Conservation (phyloP, 2,329 filamentous ascomycete species). For the Huntiella decipiens region DNA sequence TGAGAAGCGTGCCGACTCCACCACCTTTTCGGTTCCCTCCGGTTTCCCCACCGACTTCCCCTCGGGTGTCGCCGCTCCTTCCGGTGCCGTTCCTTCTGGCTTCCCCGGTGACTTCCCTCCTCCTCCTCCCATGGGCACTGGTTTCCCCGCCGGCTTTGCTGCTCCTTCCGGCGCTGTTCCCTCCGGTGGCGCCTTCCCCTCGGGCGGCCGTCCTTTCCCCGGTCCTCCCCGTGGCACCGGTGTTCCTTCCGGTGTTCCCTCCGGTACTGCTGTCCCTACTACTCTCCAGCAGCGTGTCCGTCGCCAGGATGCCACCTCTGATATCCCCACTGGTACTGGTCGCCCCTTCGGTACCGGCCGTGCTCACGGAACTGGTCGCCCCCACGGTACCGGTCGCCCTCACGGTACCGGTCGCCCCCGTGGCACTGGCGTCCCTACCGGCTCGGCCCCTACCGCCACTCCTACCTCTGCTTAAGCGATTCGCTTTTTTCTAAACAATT, state of each 20-base stretch:
- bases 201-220: not conserved
- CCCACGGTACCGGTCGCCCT: slow-evolving; percentile 1
- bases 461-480: slow-evolving; percentile 5
- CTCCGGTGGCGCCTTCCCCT: not conserved
- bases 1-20: not conserved
- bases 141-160: not conserved
- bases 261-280: not conserved
- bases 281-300: not conserved
- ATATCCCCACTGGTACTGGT: slow-evolving; percentile 1
- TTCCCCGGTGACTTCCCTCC: slow-evolving; percentile 1
- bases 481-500: not conserved
- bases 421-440: not conserved
- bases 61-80: not conserved
- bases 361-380: not conserved
- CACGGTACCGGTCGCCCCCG: not conserved
- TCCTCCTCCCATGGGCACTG: not conserved
- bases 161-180: not conserved
- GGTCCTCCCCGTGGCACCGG: slow-evolving; percentile 1
- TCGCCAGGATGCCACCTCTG: not conserved
- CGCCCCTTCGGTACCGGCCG: not conserved
- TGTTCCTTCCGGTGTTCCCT: slow-evolving; percentile 2
- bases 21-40: not conserved
- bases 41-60: not conserved
- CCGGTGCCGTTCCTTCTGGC: not conserved
- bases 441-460: not conserved